Evolutionary conservation across 2,329 filamentous ascomycete species (phyloP).

Genomic region (Alternaria alternata): DNA sequence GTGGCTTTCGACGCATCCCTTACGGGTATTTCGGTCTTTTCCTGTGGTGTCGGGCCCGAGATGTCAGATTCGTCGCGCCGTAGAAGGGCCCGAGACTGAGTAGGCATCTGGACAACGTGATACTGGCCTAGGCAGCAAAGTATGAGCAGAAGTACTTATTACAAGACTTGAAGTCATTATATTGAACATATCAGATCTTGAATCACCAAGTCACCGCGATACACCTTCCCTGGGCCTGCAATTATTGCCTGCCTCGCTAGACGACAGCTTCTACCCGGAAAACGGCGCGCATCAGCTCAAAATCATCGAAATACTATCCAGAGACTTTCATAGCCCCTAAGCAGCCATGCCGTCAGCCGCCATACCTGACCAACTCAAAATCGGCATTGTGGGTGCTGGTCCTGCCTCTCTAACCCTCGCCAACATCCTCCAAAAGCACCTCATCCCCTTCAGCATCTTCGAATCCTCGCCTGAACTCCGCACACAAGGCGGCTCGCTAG

Average conservation of each 20-base stretch:
- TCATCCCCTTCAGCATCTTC: conserved; percentile 60
- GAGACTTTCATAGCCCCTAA: background rate
- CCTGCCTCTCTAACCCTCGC: conserved; percentile 61
- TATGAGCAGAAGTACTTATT: background rate
- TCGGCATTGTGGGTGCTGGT: conserved; percentile 51
- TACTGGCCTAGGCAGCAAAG: background rate
- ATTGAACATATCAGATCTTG: background rate
- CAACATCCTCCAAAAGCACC: conserved; percentile 59
- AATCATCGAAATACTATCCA: background rate
- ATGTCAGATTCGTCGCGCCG: background rate
- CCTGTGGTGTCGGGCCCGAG: background rate
- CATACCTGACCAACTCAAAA: conserved; percentile 19
- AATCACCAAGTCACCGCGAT: background rate
- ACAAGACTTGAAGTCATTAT: background rate
- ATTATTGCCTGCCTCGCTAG: background rate
- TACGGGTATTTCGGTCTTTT: background rate
- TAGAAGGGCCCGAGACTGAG: background rate
- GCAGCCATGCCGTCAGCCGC: background rate
- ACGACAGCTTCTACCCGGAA: background rate
- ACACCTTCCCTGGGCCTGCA: background rate
- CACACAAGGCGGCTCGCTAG: conserved; percentile 52
- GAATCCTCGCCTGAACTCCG: conserved; percentile 49
- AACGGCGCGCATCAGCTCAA: background rate
- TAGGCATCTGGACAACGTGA: background rate
- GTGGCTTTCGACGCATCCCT: background rate